Evolutionary conservation across 768 basidiomycete genomes (phyloP).

Genomic region (Erythrobasidium yunnanense): DNA sequence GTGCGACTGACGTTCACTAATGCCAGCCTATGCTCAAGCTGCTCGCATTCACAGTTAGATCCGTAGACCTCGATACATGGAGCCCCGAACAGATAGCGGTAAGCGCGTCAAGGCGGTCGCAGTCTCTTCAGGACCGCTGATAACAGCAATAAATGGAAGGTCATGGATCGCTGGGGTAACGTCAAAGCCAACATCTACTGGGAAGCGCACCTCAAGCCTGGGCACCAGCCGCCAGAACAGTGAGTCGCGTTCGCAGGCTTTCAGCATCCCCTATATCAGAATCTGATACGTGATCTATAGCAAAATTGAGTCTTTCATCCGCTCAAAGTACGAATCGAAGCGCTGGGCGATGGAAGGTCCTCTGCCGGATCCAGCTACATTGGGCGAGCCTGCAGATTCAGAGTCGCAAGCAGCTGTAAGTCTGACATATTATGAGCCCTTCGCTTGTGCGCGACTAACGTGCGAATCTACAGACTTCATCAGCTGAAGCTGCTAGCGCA

Average conservation of each 20-base stretch:
- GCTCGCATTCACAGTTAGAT: conserved; percentile 54
- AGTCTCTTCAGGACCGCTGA: too few species aligned
- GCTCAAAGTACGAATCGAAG: conserved; percentile 86
- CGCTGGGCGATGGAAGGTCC: conserved; percentile 92
- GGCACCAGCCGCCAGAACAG: conserved; percentile 91
- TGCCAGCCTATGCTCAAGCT: neutral
- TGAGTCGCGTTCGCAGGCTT: conserved; percentile 46
- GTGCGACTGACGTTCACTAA: neutral
- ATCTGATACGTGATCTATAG: conserved; percentile 45
- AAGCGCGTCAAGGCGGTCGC: conserved; percentile 32
- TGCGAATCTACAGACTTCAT: neutral
- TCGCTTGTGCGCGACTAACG: neutral
- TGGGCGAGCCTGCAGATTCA: conserved; percentile 47
- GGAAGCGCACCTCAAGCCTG: conserved; percentile 86
- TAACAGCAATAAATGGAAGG: conserved; percentile 37
- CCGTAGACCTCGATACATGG: conserved; percentile 94
- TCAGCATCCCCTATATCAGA: neutral
- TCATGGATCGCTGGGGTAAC: conserved; percentile 89
- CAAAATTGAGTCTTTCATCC: conserved; percentile 95
- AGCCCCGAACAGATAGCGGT: conserved; percentile 96
- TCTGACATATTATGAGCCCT: too few species aligned
- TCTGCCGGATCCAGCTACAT: conserved; percentile 68
- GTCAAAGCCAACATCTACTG: conserved; percentile 84
- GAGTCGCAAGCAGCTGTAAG: too few species aligned
- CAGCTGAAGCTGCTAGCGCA: neutral